Evolutionary conservation across 768 basidiomycete genomes (phyloP).

Genomic region (Leccinum sublutescens): DNA sequence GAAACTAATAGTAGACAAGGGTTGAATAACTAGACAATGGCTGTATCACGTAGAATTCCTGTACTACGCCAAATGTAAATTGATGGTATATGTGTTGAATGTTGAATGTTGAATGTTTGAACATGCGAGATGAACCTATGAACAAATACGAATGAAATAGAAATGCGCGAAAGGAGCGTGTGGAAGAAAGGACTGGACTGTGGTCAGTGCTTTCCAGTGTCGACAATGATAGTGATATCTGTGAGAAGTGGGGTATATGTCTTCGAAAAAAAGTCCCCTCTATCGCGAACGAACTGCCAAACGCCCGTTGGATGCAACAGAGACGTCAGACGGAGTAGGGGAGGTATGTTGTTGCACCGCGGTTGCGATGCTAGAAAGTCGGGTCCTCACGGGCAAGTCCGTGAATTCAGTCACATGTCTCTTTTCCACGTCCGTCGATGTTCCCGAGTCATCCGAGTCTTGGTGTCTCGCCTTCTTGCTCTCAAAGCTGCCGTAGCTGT

Average conservation of each 20-base stretch:
- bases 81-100: constrained; percentile 29
- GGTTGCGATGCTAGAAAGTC: constrained; percentile 54
- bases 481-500: constrained; percentile 55
- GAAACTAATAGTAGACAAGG: constrained; percentile 17
- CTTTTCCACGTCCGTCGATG: constrained; percentile 30
- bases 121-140: constrained; percentile 16
- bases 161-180: constrained; percentile 18
- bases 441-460: constrained; percentile 32
- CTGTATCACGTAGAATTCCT: constrained; percentile 24
- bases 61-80: constrained; percentile 22
- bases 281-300: constrained; percentile 22
- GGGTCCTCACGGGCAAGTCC: constrained; percentile 45
- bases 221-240: constrained; percentile 20
- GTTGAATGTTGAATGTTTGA: neutral
- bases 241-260: constrained; percentile 21
- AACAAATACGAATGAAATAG: constrained; percentile 29
- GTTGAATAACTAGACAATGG: constrained; percentile 12
- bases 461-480: constrained; percentile 23
- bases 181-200: constrained; percentile 14
- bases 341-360: constrained; percentile 45
- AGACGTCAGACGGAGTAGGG: constrained; percentile 41
- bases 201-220: constrained; percentile 14
- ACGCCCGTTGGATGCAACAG: constrained; percentile 28
- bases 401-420: constrained; percentile 33
- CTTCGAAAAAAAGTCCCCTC: constrained; percentile 17